These are phyloP conservation scores for Musa balbisiana DNA, from an alignment of 202 grass and related monocot species.

Conservation along the genomic window DNA sequence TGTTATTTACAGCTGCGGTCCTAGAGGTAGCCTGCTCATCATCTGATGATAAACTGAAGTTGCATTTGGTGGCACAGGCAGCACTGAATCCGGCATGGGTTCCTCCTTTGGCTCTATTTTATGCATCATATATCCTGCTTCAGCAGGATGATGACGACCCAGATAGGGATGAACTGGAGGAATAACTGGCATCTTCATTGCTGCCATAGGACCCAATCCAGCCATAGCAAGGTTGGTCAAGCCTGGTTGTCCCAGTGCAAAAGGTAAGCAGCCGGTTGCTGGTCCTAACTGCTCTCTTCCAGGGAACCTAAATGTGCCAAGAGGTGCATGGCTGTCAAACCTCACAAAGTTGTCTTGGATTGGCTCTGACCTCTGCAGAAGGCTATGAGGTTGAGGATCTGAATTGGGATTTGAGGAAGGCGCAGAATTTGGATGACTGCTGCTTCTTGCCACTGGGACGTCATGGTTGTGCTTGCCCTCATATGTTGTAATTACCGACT, in stretches of 20 bases:
- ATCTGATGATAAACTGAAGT: slow-evolving; percentile 43
- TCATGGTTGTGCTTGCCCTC: slow-evolving; percentile 95
- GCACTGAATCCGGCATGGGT: slow-evolving; percentile 7
- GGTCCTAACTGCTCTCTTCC: slow-evolving; percentile 32
- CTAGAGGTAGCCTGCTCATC: slow-evolving; percentile 49
- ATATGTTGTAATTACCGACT: slow-evolving; percentile 75
- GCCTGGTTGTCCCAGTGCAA: slow-evolving; percentile 39
- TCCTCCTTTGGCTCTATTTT: slow-evolving; percentile 35
- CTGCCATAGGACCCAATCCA: slow-evolving; percentile 9
- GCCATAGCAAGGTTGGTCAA: slow-evolving; percentile 32
- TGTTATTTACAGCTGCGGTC: slow-evolving; percentile 62
- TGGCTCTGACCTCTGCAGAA: slow-evolving; percentile 27
- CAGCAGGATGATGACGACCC: background rate
- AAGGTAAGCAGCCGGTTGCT: slow-evolving; percentile 38
- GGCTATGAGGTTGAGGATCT: slow-evolving; percentile 5
- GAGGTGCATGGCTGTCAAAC: slow-evolving; percentile 5
- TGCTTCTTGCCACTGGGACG: slow-evolving; percentile 78
- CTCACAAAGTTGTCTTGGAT: slow-evolving; percentile 17
- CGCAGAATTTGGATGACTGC: slow-evolving; percentile 27
- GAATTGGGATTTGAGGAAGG: background rate
- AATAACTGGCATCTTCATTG: slow-evolving; percentile 15
- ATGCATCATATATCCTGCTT: slow-evolving; percentile 27
- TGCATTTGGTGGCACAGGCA: slow-evolving; percentile 8
- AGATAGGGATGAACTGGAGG: background rate
- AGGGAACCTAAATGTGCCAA: slow-evolving; percentile 32